phyloP scores from a whole-genome alignment of 2,329 filamentous ascomycete genomes.

The Xylaria sp. region DNA sequence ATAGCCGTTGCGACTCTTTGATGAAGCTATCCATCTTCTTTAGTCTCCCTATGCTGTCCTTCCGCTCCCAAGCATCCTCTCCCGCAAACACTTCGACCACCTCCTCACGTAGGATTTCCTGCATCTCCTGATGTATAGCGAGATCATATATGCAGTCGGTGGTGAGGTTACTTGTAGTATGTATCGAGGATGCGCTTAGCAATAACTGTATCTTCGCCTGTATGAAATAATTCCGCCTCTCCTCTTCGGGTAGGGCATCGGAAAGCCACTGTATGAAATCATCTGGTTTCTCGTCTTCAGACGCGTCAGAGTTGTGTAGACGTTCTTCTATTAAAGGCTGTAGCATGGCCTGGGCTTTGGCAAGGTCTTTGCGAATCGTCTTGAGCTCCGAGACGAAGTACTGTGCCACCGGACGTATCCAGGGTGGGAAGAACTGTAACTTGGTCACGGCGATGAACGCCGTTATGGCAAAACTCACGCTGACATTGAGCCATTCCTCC shows the following conservation, averaged over 20 bases:
- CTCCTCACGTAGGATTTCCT: slow-evolving; percentile 58
- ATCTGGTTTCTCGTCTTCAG: slow-evolving; percentile 48
- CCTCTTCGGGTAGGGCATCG: slow-evolving; percentile 44
- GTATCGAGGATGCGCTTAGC: slow-evolving; percentile 57
- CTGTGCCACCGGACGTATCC: slow-evolving; percentile 54
- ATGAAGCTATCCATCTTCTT: slow-evolving; percentile 51
- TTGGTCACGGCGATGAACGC: slow-evolving; percentile 55
- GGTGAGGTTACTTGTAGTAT: slow-evolving; percentile 53
- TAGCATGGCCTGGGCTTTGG: slow-evolving; percentile 50
- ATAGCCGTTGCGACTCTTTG: slow-evolving; percentile 45
- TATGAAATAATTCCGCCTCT: slow-evolving; percentile 46
- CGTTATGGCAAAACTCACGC: slow-evolving; percentile 56
- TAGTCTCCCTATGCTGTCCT: slow-evolving; percentile 45
- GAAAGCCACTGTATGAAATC: slow-evolving; percentile 57
- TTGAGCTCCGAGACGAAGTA: slow-evolving; percentile 54
- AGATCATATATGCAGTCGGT: slow-evolving; percentile 60
- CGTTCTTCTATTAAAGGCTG: slow-evolving; percentile 54
- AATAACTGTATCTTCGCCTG: slow-evolving; percentile 50
- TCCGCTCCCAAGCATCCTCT: slow-evolving; percentile 44
- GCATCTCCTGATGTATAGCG: slow-evolving; percentile 54
- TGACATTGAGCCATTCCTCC: slow-evolving; percentile 59
- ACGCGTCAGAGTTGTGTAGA: slow-evolving; percentile 47
- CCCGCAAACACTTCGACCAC: slow-evolving; percentile 47
- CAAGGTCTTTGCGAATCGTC: slow-evolving; percentile 52
- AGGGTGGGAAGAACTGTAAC: slow-evolving; percentile 58